Evolutionary conservation across 208 protist genomes (phyloP), one percentile per base, ranked within the genome.

Genomic region (Acanthamoeba polyphaga): DNA sequence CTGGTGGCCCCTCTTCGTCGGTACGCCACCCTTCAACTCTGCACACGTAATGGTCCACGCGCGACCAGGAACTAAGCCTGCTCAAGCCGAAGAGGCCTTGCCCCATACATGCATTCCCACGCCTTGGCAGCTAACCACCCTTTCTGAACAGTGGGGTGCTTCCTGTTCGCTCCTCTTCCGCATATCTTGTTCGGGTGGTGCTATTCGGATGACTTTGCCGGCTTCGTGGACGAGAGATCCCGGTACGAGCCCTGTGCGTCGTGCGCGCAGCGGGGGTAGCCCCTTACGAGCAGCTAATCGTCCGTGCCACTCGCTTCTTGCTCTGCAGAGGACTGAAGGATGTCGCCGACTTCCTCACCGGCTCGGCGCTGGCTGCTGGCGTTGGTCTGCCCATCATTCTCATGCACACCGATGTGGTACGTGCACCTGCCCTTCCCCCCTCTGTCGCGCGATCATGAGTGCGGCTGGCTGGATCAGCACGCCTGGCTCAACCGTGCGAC

Each of bases 1-100:
- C 66, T 74, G 66, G 66, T 74, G 66, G 66, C 66, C 66, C 10
- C 66, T 74, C 66, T 74, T 74, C 24, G 66, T 74, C 32, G 66
- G 66, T 74, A 22, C 66, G 43, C 43, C 43, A 49, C 43, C 43
- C 9, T 49, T 49, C 62, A 12, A 22, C 27, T 5, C 62, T 68
- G 62, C 24, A 9, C n/a, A n/a, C n/a, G n/a, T n/a, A n/a, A n/a
- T n/a, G n/a, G n/a, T n/a, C n/a, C n/a, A n/a, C n/a, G 62, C 62
- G 38, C 38, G 38, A 38, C 38, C 1, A 38, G 3, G 38, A 38
- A 3, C 38, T 38, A 1, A 38, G 38, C 38, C 38, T 38, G 38
- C 38, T 38, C 27, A n/a, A 68, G 19, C 2, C 24, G 62, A 68
- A 3, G 24, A 13, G 27, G 8, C 62, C 62, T 22, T 68, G 27